Percentiles rank a stretch among this genome's conserved stretches.
phyloP scores from a whole-genome alignment of 2,329 filamentous ascomycete genomes.

The Trichoderma breve region DNA sequence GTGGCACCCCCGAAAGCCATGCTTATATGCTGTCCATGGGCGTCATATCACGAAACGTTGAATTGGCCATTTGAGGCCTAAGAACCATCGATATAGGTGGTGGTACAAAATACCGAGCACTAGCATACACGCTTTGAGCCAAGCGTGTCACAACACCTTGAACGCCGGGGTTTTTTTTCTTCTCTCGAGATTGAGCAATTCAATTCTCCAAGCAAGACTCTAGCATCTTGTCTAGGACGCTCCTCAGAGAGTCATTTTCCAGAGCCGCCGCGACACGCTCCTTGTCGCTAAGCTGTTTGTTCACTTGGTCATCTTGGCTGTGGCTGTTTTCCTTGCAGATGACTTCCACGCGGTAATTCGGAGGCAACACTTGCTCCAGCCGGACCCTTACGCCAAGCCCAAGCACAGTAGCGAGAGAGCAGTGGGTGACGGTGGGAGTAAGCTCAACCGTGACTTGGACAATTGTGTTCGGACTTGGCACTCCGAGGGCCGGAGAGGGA shows the following conservation, averaged over 20 bases:
- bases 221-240: slow-evolving; percentile 90
- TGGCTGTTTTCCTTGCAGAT: slow-evolving; percentile 96
- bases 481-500: slow-evolving; percentile 36
- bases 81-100: not conserved
- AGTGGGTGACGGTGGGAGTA: slow-evolving; percentile 95
- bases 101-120: not conserved
- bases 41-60: not conserved
- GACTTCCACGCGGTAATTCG: slow-evolving; percentile 89
- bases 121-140: not conserved
- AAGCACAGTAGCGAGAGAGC: slow-evolving; percentile 93
- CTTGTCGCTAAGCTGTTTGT: slow-evolving; percentile 95
- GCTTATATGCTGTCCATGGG: not conserved
- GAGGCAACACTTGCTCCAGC: slow-evolving; percentile 84
- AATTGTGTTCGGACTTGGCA: slow-evolving; percentile 52
- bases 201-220: slow-evolving; percentile 46
- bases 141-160: not conserved
- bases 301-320: slow-evolving; percentile 89
- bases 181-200: not conserved
- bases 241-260: slow-evolving; percentile 88
- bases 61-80: not conserved
- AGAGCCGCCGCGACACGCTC: slow-evolving; percentile 91
- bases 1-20: not conserved
- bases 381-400: slow-evolving; percentile 89
- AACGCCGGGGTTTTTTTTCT: not conserved
- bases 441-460: slow-evolving; percentile 81